Percentiles rank a stretch among this genome's conserved stretches.
phyloP scores from a whole-genome alignment of 768 basidiomycete genomes.

The Amanita subjunquillea region DNA sequence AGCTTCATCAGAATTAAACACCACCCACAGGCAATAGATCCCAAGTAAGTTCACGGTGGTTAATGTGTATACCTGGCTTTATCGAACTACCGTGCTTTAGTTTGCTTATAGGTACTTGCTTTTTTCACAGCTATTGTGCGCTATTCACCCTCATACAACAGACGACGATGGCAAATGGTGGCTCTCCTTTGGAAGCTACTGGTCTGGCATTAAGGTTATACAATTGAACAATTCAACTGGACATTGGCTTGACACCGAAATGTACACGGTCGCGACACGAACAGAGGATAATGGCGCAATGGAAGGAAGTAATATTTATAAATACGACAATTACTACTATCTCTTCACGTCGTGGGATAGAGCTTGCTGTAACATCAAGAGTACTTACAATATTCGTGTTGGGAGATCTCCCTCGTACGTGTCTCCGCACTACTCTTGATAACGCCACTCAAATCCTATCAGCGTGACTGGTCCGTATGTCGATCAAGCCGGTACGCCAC shows the following conservation, averaged over 20 bases:
- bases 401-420: conserved; percentile 35
- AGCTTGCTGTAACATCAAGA: conserved; percentile 38
- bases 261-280: conserved; percentile 26
- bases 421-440: background rate
- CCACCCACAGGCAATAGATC: conserved; percentile 36
- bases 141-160: too few relatives aligned
- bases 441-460: background rate
- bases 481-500: conserved; percentile 33
- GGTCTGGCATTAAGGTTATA: conserved; percentile 32
- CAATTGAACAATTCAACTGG: conserved; percentile 31
- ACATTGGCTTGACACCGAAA: conserved; percentile 23
- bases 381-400: conserved; percentile 54
- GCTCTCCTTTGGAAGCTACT: too few relatives aligned
- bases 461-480: conserved; percentile 30
- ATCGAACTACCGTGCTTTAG: background rate
- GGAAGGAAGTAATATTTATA: conserved; percentile 38
- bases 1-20: background rate
- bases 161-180: too few relatives aligned
- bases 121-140: too few relatives aligned
- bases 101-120: background rate
- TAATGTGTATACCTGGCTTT: too few relatives aligned
- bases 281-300: conserved; percentile 33
- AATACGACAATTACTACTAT: conserved; percentile 37
- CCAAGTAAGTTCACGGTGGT: conserved; percentile 26
- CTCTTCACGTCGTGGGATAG: conserved; percentile 47